A percentile compares a stretch with the other conserved stretches of the same genome.
These are phyloP conservation scores for Kingdonia uniflora DNA, from an alignment of 164 flowering plant species.

Conservation along the genomic window DNA sequence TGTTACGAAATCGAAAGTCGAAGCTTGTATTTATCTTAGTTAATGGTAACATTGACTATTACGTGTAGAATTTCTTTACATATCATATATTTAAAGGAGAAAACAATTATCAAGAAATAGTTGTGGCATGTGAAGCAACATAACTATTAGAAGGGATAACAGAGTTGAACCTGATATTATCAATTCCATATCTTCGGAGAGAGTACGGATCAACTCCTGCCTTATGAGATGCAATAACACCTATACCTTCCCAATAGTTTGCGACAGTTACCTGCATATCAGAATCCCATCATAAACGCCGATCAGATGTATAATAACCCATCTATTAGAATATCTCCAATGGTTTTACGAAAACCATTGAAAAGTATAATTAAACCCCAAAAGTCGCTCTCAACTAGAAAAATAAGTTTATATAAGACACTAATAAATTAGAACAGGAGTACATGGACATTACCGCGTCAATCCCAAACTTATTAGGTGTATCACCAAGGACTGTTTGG, in stretches of 20 bases:
- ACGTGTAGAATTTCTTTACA: too few species aligned
- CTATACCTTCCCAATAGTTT: slow-evolving; percentile 85
- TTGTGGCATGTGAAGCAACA: slow-evolving; percentile 16
- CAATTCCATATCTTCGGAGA: slow-evolving; percentile 48
- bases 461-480: slow-evolving; percentile 59
- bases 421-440: neutral
- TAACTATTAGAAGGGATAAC: slow-evolving; percentile 13
- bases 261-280: slow-evolving; percentile 53
- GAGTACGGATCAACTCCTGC: slow-evolving; percentile 72
- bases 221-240: slow-evolving; percentile 78
- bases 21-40: too few species aligned
- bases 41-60: too few species aligned
- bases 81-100: too few species aligned
- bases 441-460: slow-evolving; percentile 37
- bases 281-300: neutral
- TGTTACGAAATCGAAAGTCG: too few species aligned
- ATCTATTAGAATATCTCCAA: too few species aligned
- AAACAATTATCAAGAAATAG: slow-evolving; percentile 5
- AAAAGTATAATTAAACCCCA: too few species aligned
- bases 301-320: too few species aligned
- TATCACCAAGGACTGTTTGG: slow-evolving; percentile 65
- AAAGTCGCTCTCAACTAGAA: too few species aligned
- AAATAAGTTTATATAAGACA: neutral
- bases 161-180: slow-evolving; percentile 26
- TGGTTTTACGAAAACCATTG: too few species aligned